A percentile compares a stretch with the other conserved stretches of the same genome.
phyloP scores from a whole-genome alignment of 257 asterid genomes.

The Nicotiana attenuata region DNA sequence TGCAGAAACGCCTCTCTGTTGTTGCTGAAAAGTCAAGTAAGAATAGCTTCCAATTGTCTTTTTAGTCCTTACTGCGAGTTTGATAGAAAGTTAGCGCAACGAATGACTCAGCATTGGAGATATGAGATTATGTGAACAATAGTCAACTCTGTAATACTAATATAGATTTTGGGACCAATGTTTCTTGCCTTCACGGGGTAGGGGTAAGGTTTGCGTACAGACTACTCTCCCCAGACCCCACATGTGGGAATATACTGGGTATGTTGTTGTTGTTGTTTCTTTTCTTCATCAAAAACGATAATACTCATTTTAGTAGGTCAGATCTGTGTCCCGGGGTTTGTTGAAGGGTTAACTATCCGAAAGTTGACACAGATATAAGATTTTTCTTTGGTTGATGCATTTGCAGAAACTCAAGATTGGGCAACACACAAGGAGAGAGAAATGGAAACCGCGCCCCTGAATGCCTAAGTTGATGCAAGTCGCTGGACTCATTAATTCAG shows the following conservation, averaged over 20 bases:
- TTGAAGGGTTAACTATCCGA: not conserved
- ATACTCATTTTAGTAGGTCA: not conserved
- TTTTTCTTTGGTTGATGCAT: not conserved
- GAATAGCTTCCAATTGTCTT: constrained; percentile 17
- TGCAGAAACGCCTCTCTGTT: constrained; percentile 73
- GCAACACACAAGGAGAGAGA: constrained; percentile 44
- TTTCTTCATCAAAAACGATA: not conserved
- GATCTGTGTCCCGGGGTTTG: not conserved
- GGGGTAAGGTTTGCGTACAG: no score
- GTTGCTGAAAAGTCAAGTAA: constrained; percentile 84
- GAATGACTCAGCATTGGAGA: not conserved
- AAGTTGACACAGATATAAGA: not conserved
- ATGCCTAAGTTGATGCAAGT: constrained; percentile 15
- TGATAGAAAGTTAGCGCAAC: not conserved
- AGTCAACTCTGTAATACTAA: not conserved
- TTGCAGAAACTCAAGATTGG: constrained; percentile 75
- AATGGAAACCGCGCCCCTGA: constrained; percentile 50
- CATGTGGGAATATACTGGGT: no score
- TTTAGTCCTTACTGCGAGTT: not conserved
- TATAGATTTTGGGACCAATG: not conserved
- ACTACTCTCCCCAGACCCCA: no score
- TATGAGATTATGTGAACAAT: not conserved
- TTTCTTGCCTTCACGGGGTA: not conserved
- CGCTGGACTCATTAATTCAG: not conserved
- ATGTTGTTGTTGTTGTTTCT: not conserved